Evolutionary conservation across 2,329 filamentous ascomycete species (phyloP).

Genomic region (Chrysoporthe austroafricana): DNA sequence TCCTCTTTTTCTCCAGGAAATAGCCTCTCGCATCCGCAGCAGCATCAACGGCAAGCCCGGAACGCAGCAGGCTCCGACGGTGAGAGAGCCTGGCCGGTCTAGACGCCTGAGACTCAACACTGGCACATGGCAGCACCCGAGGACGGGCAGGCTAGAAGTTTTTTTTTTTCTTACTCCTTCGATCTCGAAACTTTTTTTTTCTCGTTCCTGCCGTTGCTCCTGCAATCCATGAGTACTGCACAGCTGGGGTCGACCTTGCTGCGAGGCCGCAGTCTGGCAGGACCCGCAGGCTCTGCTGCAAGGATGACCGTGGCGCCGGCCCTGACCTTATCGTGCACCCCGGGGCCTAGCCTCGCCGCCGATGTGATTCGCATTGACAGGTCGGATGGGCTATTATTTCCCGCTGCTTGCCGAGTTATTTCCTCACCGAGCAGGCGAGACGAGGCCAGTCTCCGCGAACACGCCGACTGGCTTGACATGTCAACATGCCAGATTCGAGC

Average conservation of each 20-base stretch:
- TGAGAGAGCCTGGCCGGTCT: conserved; percentile 5
- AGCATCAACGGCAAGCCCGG: conserved; percentile 7
- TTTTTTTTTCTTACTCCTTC: not conserved
- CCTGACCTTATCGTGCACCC: conserved; percentile 16
- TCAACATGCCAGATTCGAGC: not conserved
- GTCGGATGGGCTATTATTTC: not conserved
- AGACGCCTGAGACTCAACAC: not conserved
- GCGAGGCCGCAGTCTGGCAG: conserved; percentile 6
- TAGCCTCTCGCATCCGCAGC: not conserved
- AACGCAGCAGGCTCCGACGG: not conserved
- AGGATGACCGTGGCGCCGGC: conserved; percentile 22
- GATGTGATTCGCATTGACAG: conserved; percentile 8
- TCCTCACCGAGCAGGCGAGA: not conserved
- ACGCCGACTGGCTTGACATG: not conserved
- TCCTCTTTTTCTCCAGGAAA: conserved; percentile 7
- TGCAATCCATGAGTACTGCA: not conserved
- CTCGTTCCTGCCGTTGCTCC: conserved; percentile 4
- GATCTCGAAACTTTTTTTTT: not conserved
- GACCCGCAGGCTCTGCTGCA: conserved; percentile 9
- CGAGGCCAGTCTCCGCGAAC: not conserved
- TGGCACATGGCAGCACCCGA: too few relatives aligned
- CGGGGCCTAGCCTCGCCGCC: conserved; percentile 7
- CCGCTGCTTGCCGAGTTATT: not conserved
- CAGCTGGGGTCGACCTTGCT: conserved; percentile 23
- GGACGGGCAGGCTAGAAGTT: not conserved